Evolutionary conservation across 768 basidiomycete species (phyloP).

Genomic region (Russula sp.): DNA sequence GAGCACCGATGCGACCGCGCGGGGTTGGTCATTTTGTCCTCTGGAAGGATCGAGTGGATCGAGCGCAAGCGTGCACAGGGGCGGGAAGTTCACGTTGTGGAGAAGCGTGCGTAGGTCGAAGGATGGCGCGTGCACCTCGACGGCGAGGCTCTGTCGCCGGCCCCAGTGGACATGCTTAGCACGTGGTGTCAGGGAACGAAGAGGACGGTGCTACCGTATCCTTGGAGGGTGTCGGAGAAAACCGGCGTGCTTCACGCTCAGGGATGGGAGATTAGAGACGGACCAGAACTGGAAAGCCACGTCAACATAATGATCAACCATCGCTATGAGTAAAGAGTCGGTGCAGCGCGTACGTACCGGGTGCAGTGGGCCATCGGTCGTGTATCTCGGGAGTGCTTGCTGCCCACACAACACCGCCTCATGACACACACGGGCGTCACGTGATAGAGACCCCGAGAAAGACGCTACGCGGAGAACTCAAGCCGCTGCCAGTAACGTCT

Average conservation of each 20-base stretch:
- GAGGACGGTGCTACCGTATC: neutral
- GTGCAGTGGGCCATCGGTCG: neutral
- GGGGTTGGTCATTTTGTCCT: too few species aligned
- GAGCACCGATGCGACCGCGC: too few species aligned
- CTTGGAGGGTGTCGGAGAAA: conserved; percentile 2
- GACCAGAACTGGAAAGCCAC: neutral
- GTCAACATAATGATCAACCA: too few species aligned
- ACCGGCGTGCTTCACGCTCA: neutral
- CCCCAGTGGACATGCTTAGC: too few species aligned
- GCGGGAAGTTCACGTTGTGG: too few species aligned
- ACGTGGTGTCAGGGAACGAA: too few species aligned
- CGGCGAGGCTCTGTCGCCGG: too few species aligned
- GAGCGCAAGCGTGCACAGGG: too few species aligned
- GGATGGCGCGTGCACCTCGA: too few species aligned
- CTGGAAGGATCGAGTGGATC: too few species aligned
- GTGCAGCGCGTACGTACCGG: neutral
- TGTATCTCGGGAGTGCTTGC: neutral
- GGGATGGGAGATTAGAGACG: neutral
- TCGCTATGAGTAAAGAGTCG: neutral
- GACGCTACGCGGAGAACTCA: neutral
- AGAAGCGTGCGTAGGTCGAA: too few species aligned
- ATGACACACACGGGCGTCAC: too few species aligned
- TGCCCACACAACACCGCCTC: neutral
- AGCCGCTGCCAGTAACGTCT: neutral
- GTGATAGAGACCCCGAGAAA: neutral